Evolutionary conservation across 805 yeast genomes (phyloP), one percentile per base, ranked within the genome.

Genomic region (Myxozyma nipponensis): DNA sequence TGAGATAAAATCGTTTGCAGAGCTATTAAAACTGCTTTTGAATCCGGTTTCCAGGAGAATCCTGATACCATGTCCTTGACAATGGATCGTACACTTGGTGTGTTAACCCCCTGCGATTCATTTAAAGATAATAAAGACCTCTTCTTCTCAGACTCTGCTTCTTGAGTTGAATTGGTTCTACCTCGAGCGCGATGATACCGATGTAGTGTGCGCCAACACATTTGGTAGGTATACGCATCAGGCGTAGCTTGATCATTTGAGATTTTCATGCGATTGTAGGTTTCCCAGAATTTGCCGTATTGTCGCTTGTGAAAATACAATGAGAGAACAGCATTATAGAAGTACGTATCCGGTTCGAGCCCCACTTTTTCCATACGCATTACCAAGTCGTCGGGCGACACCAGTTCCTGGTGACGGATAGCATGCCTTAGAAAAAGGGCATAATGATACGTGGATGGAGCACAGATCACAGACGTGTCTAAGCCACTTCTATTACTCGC

Each of bases 381-480:
- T 2, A 52, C 10, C 24, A 57, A 9, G 4, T 40, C 37, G 4
- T 17, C 17, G 3, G 42, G 42, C 15, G 32, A 36, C 10, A 28
- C 42, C 15, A 23, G 24, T n/a, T 53, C 42, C 4, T 50, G 25
- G 19, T 55, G 42, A 15, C 50, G 46, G n/a, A 39, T 25, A n/a
- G 48, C 47, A 28, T 57, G 49, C 34, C 45, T 45, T 17, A 57
- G 21, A 22, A 57, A 45, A n/a, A 52, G 45, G 5, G 32, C 40
- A 34, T 55, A 57, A 32, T 54, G 52, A 13, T 46, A 47, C 13
- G 58, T 38, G n/a, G 37, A 42, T 15, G 51, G 57, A 1, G 56
- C 42, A 4, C 36, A 18, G 3, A 42, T n/a, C n/a, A n/a, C n/a
- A n/a, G n/a, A n/a, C n/a, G n/a, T n/a, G n/a, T n/a, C n/a, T 18